A percentile compares a stretch with the other conserved stretches of the same genome.
Conservation (phyloP, 768 basidiomycete genomes). For the Amyloporia xantha region DNA sequence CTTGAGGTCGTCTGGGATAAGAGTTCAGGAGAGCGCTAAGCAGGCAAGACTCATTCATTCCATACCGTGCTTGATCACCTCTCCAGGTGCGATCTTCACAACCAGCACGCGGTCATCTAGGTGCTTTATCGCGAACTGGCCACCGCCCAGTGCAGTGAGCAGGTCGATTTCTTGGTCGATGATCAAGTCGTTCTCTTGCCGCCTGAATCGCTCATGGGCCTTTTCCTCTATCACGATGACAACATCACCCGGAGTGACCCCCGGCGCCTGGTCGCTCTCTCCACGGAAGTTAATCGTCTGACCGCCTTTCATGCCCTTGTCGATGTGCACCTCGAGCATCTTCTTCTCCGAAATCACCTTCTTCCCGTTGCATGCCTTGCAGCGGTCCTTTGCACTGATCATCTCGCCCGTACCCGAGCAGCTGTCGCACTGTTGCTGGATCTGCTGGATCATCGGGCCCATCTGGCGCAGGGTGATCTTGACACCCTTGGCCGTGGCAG, state of each 20-base stretch:
- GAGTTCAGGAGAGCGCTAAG: slow-evolving; percentile 4
- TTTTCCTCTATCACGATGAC: slow-evolving; percentile 93
- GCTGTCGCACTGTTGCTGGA: slow-evolving; percentile 91
- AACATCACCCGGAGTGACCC: slow-evolving; percentile 86
- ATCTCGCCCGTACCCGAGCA: slow-evolving; percentile 93
- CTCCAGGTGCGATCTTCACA: slow-evolving; percentile 81
- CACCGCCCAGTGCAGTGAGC: slow-evolving; percentile 89
- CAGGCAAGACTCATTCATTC: slow-evolving; percentile 7
- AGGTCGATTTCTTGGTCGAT: slow-evolving; percentile 89
- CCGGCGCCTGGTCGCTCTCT: slow-evolving; percentile 90
- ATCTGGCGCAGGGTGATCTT: slow-evolving; percentile 91
- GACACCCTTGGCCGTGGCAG: slow-evolving; percentile 88
- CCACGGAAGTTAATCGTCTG: slow-evolving; percentile 85
- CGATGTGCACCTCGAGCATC: slow-evolving; percentile 94
- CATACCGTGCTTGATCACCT: slow-evolving; percentile 90
- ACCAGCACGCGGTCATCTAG: slow-evolving; percentile 87
- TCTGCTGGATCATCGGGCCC: slow-evolving; percentile 99
- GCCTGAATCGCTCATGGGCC: slow-evolving; percentile 81
- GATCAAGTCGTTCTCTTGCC: slow-evolving; percentile 83
- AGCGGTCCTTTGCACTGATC: slow-evolving; percentile 90
- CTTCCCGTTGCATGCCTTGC: slow-evolving; percentile 90
- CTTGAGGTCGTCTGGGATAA: slow-evolving; percentile 71
- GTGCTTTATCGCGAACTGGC: slow-evolving; percentile 84
- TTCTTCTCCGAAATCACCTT: slow-evolving; percentile 94
- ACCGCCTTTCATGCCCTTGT: slow-evolving; percentile 95